Conservation (phyloP, 176 grass and related monocot genomes). For the Puccinellia tenuiflora region DNA sequence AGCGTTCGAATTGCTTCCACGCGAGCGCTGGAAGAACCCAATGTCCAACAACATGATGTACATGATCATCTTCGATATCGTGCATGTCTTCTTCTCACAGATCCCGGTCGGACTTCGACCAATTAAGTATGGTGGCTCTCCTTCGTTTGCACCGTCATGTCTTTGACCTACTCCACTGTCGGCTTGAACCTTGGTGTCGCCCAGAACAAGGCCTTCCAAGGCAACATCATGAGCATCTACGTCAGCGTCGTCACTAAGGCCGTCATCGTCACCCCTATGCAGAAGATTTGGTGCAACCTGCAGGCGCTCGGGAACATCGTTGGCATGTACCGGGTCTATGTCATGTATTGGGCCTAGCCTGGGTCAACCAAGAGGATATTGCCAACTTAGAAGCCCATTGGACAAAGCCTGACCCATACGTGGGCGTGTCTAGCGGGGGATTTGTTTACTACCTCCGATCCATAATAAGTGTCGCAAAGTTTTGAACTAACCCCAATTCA, state of each 20-base stretch:
- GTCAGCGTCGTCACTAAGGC: neutral
- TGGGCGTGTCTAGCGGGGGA: no score
- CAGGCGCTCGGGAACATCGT: slow-evolving; percentile 55
- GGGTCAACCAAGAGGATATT: no score
- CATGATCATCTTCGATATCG: neutral
- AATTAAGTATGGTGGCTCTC: neutral
- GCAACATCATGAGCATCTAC: slow-evolving; percentile 26
- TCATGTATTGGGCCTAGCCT: no score
- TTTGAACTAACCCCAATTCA: no score
- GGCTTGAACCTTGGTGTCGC: neutral
- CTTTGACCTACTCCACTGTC: neutral
- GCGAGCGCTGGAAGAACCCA: neutral
- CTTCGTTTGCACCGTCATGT: neutral
- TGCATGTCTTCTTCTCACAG: neutral
- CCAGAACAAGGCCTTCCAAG: slow-evolving; percentile 35
- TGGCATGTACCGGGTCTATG: no score
- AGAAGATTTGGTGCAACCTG: slow-evolving; percentile 52
- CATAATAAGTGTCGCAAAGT: no score
- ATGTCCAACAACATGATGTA: neutral
- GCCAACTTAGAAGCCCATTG: no score
- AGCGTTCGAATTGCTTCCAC: neutral
- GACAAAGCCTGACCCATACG: no score
- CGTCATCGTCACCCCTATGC: neutral
- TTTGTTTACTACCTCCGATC: no score
- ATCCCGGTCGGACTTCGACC: neutral